phyloP scores from a whole-genome alignment of 2,329 filamentous ascomycete genomes.

The Nigrospora sphaerica region DNA sequence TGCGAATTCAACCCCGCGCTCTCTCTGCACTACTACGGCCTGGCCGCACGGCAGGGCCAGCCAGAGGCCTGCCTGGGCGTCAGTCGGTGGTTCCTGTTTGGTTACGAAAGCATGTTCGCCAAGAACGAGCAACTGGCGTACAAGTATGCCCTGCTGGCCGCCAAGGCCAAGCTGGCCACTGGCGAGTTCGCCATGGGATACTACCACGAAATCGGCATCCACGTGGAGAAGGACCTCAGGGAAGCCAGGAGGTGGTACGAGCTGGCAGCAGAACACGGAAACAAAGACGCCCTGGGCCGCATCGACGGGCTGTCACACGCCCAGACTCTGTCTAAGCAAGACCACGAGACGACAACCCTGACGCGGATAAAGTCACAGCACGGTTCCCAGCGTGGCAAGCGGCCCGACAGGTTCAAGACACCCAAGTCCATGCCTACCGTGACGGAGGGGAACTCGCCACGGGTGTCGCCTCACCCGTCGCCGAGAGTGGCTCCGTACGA shows the following conservation, averaged over 20 bases:
- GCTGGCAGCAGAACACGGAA: conserved; percentile 81
- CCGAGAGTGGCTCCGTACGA: conserved; percentile 32
- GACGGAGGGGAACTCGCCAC: conserved; percentile 27
- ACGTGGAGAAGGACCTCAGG: conserved; percentile 73
- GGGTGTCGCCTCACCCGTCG: conserved; percentile 32
- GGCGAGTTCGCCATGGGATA: conserved; percentile 97
- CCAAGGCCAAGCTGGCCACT: conserved; percentile 72
- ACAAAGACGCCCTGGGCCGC: conserved; percentile 76
- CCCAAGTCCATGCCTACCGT: conserved; percentile 40
- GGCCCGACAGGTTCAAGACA: conserved; percentile 53
- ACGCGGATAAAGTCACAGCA: conserved; percentile 78
- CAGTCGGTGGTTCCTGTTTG: conserved; percentile 97
- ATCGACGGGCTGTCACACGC: conserved; percentile 79
- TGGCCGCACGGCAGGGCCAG: conserved; percentile 87
- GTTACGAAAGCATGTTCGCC: conserved; percentile 82
- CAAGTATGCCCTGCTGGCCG: conserved; percentile 82
- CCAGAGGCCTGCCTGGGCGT: conserved; percentile 91
- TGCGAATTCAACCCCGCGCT: conserved; percentile 92
- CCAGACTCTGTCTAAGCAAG: conserved; percentile 78
- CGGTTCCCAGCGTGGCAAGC: conserved; percentile 57
- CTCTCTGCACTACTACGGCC: conserved; percentile 90
- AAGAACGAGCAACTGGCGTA: conserved; percentile 96
- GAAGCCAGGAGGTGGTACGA: conserved; percentile 88
- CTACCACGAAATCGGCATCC: conserved; percentile 94
- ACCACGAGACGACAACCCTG: conserved; percentile 89